These are phyloP conservation scores for Neofusicoccum sp. DNA, from an alignment of 2,329 filamentous ascomycete species.

Conservation along the genomic window DNA sequence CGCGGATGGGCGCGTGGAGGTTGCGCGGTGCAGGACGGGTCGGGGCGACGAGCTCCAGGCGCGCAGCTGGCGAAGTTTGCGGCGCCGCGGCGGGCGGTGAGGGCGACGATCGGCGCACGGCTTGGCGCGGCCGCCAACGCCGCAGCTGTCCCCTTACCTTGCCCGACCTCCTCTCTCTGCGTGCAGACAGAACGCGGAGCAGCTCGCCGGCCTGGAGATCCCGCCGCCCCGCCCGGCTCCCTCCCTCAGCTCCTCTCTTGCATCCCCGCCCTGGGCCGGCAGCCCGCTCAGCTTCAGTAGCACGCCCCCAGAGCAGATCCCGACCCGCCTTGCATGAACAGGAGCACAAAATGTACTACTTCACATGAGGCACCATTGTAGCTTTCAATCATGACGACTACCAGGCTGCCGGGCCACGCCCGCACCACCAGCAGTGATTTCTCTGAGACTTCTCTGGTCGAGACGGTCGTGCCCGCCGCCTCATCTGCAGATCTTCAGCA, in stretches of 20 bases:
- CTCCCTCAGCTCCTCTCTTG: neutral
- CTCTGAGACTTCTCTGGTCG: slow-evolving; percentile 38
- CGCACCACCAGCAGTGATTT: slow-evolving; percentile 36
- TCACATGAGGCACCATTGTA: slow-evolving; percentile 4
- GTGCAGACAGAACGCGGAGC: neutral
- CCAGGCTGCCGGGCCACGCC: slow-evolving; percentile 21
- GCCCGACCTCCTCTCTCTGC: neutral
- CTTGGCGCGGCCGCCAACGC: slow-evolving; percentile 7
- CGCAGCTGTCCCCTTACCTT: slow-evolving; percentile 13
- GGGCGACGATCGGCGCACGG: slow-evolving; percentile 4
- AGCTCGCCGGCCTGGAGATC: slow-evolving; percentile 1
- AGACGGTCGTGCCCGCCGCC: slow-evolving; percentile 38
- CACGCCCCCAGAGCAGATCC: neutral
- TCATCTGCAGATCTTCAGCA: slow-evolving; percentile 36
- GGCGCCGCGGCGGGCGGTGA: slow-evolving; percentile 5
- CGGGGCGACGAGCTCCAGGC: slow-evolving; percentile 4
- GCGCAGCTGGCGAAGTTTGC: slow-evolving; percentile 6
- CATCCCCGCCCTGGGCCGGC: neutral
- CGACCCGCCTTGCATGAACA: slow-evolving; percentile 1
- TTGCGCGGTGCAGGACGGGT: neutral
- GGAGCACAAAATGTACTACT: slow-evolving; percentile 12
- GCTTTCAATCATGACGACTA: slow-evolving; percentile 12
- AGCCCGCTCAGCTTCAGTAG: neutral
- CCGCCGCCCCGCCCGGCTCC: neutral
- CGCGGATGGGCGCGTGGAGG: neutral